phyloP scores from a whole-genome alignment of 306 rosid genomes.

The Coriaria nepalensis region DNA sequence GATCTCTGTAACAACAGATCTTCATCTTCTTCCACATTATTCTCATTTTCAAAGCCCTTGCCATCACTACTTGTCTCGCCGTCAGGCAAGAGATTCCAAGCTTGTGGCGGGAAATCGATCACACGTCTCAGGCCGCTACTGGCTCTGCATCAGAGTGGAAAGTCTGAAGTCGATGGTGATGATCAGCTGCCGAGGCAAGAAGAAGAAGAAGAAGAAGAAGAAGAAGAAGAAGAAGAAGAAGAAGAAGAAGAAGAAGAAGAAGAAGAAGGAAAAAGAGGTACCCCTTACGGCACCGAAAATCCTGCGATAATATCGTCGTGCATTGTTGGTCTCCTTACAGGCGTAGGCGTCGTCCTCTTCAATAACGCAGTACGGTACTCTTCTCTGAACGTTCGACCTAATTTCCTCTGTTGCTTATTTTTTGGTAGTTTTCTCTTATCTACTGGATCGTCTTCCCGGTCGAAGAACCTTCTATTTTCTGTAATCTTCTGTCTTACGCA shows the following conservation, averaged over 20 bases:
- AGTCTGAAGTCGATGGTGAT: constrained; percentile 7
- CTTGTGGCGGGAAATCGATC: no score
- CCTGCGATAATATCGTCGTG: constrained; percentile 58
- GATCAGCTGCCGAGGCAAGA: background rate
- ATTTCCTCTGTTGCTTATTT: background rate
- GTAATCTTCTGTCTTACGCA: no score
- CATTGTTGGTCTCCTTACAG: constrained; percentile 83
- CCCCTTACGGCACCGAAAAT: constrained; percentile 15
- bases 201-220: background rate
- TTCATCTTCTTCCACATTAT: constrained; percentile 10
- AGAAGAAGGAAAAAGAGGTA: constrained; percentile 16
- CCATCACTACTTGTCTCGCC: no score
- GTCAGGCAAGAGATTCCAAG: no score
- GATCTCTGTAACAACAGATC: background rate
- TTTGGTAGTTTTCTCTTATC: background rate
- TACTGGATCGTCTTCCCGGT: background rate
- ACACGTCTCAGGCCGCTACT: constrained; percentile 6
- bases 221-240: background rate
- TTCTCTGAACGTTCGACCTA: background rate
- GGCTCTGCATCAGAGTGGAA: constrained; percentile 18
- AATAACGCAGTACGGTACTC: constrained; percentile 39
- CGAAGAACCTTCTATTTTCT: no score
- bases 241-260: constrained; percentile 16
- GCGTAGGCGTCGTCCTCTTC: constrained; percentile 65
- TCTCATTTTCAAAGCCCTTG: background rate